phyloP scores from a whole-genome alignment of 306 rosid species.

The Abrus precatorius region DNA sequence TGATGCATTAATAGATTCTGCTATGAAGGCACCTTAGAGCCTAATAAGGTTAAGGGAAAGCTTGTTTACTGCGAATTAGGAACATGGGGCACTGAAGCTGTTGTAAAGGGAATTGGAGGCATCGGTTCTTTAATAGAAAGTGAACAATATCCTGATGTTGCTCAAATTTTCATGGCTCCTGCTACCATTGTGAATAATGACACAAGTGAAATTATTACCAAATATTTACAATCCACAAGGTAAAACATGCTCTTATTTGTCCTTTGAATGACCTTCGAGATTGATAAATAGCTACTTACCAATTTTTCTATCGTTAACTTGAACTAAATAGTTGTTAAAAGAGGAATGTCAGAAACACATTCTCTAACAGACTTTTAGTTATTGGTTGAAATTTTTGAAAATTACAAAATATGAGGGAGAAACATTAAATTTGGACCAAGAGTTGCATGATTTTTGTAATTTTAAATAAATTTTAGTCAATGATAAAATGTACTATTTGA shows the following conservation, averaged over 20 bases:
- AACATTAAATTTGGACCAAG: too few relatives aligned
- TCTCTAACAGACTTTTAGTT: too few relatives aligned
- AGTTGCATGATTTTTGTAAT: too few relatives aligned
- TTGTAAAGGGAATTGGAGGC: constrained; percentile 72
- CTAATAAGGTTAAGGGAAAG: constrained; percentile 70
- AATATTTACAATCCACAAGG: constrained; percentile 74
- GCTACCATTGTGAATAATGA: constrained; percentile 67
- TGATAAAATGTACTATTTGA: too few relatives aligned
- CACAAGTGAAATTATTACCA: constrained; percentile 52
- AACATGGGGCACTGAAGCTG: constrained; percentile 70
- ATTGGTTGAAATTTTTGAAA: too few relatives aligned
- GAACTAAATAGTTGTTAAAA: neutral
- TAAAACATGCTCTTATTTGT: constrained; percentile 40
- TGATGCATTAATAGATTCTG: constrained; percentile 53
- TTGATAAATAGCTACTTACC: neutral
- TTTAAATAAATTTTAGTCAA: too few relatives aligned
- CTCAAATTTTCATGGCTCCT: constrained; percentile 86
- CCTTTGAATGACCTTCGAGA: neutral
- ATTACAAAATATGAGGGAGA: too few relatives aligned
- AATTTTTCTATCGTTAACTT: constrained; percentile 24
- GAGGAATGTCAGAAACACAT: too few relatives aligned
- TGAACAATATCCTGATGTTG: constrained; percentile 63
- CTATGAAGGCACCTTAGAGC: constrained; percentile 53
- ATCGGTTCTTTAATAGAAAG: constrained; percentile 65
- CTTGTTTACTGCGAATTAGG: constrained; percentile 67